Percentiles rank a stretch among this genome's conserved stretches.
phyloP scores from a whole-genome alignment of 768 basidiomycete genomes.

The Amanita inopinata region DNA sequence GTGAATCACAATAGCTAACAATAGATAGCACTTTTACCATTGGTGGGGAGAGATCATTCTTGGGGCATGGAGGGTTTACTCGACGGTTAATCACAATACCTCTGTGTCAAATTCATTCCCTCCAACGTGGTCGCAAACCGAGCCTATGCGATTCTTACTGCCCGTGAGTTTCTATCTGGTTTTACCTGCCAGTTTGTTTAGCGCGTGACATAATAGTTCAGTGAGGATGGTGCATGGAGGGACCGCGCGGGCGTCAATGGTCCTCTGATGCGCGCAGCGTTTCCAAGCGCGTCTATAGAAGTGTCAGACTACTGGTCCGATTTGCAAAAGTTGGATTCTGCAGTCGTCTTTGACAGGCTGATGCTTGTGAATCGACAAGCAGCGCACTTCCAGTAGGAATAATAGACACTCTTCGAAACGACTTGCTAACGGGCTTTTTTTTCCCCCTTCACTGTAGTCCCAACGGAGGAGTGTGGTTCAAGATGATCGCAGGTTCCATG shows the following conservation, averaged over 20 bases:
- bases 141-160: slow-evolving; percentile 21
- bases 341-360: slow-evolving; percentile 52
- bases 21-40: slow-evolving; percentile 32
- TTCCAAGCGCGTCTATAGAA: slow-evolving; percentile 51
- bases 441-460: slow-evolving; percentile 17
- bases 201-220: slow-evolving; percentile 12
- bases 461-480: slow-evolving; percentile 20
- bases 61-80: slow-evolving; percentile 32
- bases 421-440: slow-evolving; percentile 11
- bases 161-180: slow-evolving; percentile 17
- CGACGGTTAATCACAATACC: slow-evolving; percentile 13
- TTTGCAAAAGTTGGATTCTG: slow-evolving; percentile 30
- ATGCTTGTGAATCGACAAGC: slow-evolving; percentile 56
- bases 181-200: neutral
- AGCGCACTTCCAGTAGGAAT: slow-evolving; percentile 37
- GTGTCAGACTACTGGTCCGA: slow-evolving; percentile 54
- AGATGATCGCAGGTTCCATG: slow-evolving; percentile 27
- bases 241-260: slow-evolving; percentile 53
- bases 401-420: neutral
- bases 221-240: slow-evolving; percentile 35
- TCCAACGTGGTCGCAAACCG: slow-evolving; percentile 4
- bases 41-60: slow-evolving; percentile 40
- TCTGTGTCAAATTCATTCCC: slow-evolving; percentile 3
- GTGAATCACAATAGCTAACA: neutral
- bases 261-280: slow-evolving; percentile 55